Evolutionary conservation across 2,329 filamentous ascomycete species (phyloP).

Genomic region (Pestalotiopsis sp.): DNA sequence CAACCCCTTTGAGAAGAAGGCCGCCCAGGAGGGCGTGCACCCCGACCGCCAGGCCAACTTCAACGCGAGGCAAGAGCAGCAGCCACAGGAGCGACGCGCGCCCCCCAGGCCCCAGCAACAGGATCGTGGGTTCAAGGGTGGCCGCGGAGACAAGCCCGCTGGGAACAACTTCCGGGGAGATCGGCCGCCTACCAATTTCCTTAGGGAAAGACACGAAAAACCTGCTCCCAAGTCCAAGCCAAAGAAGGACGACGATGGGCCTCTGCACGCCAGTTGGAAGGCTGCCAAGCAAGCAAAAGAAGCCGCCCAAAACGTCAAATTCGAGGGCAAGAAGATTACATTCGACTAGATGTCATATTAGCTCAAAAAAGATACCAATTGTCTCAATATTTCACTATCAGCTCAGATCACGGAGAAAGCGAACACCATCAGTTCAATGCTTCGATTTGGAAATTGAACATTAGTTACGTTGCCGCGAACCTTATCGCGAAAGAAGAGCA

Average conservation of each 20-base stretch:
- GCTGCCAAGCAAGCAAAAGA: constrained; percentile 66
- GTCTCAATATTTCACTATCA: neutral
- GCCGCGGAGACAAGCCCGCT: constrained; percentile 17
- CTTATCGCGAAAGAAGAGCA: no score
- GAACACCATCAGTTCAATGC: no score
- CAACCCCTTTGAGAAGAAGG: constrained; percentile 25
- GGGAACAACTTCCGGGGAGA: constrained; percentile 10
- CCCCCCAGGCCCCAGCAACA: neutral
- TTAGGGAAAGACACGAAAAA: constrained; percentile 19
- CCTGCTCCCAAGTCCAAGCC: constrained; percentile 35
- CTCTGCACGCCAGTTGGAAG: constrained; percentile 68
- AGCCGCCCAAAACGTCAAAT: constrained; percentile 52
- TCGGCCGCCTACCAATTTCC: constrained; percentile 16
- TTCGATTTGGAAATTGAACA: no score
- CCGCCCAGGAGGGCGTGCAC: constrained; percentile 30
- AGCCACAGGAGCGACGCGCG: neutral
- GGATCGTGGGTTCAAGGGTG: constrained; percentile 23
- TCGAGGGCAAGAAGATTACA: constrained; percentile 60
- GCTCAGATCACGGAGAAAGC: no score
- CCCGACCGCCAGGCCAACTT: constrained; percentile 34
- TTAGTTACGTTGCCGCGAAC: no score
- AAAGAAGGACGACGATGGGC: constrained; percentile 51
- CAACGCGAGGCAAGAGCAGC: constrained; percentile 25
- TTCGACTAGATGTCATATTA: constrained; percentile 50
- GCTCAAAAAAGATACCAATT: neutral